Conservation (phyloP, 495 filamentous ascomycete genomes). For the Daldinia vernicosa region DNA sequence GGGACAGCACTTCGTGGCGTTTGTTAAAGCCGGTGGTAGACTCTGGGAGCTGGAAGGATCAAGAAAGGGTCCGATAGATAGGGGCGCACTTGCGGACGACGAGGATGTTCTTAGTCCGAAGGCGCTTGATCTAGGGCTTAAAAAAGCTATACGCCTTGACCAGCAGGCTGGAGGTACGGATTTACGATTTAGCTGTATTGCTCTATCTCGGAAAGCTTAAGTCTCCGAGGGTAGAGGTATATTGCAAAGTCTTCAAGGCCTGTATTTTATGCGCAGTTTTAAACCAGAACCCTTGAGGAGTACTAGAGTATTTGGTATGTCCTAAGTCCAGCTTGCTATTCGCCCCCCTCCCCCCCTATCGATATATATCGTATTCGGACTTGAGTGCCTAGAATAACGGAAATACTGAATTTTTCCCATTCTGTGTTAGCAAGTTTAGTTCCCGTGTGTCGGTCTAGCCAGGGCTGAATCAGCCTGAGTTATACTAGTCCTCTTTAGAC, state of each 20-base stretch:
- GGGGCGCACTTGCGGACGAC: conserved; percentile 67
- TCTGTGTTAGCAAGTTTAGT: too few relatives aligned
- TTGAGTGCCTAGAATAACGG: too few relatives aligned
- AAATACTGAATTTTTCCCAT: too few relatives aligned
- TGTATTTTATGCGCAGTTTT: background rate
- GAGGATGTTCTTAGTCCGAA: conserved; percentile 76
- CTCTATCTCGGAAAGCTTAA: conserved; percentile 51
- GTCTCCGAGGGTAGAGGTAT: background rate
- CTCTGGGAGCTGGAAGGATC: conserved; percentile 83
- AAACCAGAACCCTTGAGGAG: background rate
- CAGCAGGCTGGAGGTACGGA: conserved; percentile 51
- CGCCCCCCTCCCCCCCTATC: too few relatives aligned
- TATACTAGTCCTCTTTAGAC: background rate
- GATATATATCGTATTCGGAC: too few relatives aligned
- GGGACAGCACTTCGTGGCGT: conserved; percentile 78
- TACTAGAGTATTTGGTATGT: background rate
- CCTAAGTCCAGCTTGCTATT: background rate
- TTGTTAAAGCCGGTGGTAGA: conserved; percentile 74
- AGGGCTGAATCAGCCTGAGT: too few relatives aligned
- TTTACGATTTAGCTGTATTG: conserved; percentile 65
- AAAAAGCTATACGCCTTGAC: conserved; percentile 63
- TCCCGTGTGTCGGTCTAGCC: too few relatives aligned
- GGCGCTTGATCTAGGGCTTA: conserved; percentile 69
- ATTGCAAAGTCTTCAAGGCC: background rate
- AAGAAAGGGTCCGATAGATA: conserved; percentile 75